Conservation (phyloP, 148 eudicot species). For the Vaccinium myrtillus region DNA sequence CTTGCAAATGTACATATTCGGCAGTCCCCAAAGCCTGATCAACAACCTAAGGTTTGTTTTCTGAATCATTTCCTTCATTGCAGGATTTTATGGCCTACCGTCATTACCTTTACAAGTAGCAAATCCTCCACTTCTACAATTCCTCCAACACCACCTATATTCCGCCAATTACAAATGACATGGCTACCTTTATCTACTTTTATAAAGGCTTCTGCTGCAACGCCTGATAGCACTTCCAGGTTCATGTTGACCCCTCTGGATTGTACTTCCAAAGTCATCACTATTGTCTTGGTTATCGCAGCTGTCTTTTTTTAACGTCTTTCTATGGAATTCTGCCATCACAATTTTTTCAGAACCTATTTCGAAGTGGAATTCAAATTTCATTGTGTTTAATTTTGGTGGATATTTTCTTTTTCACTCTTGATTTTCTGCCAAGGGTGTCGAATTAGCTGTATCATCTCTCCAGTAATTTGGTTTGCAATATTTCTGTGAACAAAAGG, state of each 20-base stretch:
- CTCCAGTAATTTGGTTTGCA: neutral
- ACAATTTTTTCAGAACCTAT: neutral
- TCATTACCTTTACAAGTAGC: neutral
- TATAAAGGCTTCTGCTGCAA: neutral
- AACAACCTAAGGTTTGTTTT: constrained; percentile 80
- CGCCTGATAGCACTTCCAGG: neutral
- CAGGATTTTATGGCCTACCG: too few species aligned
- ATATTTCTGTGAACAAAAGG: neutral
- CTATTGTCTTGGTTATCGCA: neutral
- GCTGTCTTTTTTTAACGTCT: neutral
- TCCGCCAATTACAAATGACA: neutral
- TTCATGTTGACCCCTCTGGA: constrained; percentile 3
- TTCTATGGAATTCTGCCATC: neutral
- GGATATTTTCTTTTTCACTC: neutral
- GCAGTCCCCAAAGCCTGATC: constrained; percentile 94
- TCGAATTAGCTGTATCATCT: neutral
- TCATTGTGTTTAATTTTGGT: neutral
- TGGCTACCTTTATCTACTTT: neutral
- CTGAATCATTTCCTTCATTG: neutral
- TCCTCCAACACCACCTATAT: neutral
- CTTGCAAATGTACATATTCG: constrained; percentile 99
- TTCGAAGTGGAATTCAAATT: neutral
- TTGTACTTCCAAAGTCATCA: neutral
- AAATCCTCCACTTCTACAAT: neutral
- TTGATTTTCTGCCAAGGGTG: neutral